Percentiles rank a stretch among this genome's conserved stretches.
Evolutionary conservation across 2,329 filamentous ascomycete species (phyloP).

Genomic region (Cladosporium cucumerinum): DNA sequence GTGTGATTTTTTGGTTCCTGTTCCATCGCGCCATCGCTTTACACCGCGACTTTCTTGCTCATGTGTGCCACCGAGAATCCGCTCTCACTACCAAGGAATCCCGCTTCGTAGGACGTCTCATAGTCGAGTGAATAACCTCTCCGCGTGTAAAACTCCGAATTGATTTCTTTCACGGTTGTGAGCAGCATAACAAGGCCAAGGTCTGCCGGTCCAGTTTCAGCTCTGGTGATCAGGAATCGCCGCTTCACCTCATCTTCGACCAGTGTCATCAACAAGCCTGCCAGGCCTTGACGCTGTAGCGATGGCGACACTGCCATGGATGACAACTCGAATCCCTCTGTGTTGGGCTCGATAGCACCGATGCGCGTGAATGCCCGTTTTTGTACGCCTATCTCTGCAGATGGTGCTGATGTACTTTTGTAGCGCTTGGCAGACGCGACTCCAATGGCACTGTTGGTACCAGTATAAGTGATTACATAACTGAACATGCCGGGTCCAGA

Average conservation of each 20-base stretch:
- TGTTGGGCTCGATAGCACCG: not conserved
- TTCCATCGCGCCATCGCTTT: not conserved
- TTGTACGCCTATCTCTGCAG: not conserved
- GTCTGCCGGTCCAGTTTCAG: not conserved
- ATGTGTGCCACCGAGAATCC: constrained; percentile 24
- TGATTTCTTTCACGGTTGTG: constrained; percentile 23
- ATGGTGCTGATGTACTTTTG: not conserved
- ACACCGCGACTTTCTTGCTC: constrained; percentile 14
- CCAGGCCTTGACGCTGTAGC: constrained; percentile 21
- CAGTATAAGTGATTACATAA: constrained; percentile 18
- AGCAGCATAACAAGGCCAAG: constrained; percentile 18
- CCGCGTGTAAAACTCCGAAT: constrained; percentile 18
- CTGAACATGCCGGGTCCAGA: constrained; percentile 20
- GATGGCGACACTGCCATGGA: constrained; percentile 18
- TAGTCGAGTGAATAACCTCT: constrained; percentile 20
- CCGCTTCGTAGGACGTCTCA: constrained; percentile 20
- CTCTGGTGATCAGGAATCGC: constrained; percentile 5
- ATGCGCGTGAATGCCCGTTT: not conserved
- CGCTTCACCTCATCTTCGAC: constrained; percentile 22
- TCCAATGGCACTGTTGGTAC: constrained; percentile 12
- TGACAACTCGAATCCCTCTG: constrained; percentile 21
- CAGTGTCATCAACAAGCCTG: constrained; percentile 21
- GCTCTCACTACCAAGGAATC: constrained; percentile 18
- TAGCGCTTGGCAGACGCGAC: constrained; percentile 21
- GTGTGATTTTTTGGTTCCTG: not conserved